These are phyloP conservation scores for Periconia macrospinosa DNA, from an alignment of 2,329 filamentous ascomycete genomes.

Conservation along the genomic window DNA sequence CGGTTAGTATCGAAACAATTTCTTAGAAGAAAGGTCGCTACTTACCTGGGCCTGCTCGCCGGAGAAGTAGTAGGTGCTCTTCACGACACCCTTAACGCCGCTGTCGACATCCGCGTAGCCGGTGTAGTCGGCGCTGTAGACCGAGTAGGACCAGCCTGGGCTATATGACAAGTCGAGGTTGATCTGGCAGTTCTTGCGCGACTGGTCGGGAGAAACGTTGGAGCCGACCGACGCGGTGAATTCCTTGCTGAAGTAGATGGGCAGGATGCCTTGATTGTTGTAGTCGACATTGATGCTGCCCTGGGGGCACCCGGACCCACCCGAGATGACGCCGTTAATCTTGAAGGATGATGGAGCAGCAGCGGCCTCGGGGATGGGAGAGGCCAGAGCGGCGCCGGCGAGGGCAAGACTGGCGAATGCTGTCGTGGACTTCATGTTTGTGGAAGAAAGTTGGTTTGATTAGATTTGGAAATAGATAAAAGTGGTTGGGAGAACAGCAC, in stretches of 20 bases:
- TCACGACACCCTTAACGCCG: conserved; percentile 39
- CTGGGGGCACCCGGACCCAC: conserved; percentile 40
- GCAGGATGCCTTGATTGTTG: conserved; percentile 32
- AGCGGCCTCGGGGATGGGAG: conserved; percentile 13
- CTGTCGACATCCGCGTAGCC: conserved; percentile 40
- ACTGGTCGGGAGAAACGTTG: conserved; percentile 22
- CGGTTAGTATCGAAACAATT: neutral
- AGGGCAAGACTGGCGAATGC: conserved; percentile 25
- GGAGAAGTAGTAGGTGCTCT: conserved; percentile 42
- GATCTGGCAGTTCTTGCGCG: conserved; percentile 44
- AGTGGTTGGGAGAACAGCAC: neutral
- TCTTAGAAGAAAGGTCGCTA: neutral
- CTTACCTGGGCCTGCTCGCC: conserved; percentile 32
- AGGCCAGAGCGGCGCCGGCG: conserved; percentile 23
- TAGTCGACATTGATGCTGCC: conserved; percentile 38
- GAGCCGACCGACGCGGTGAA: conserved; percentile 37
- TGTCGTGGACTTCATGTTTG: conserved; percentile 26
- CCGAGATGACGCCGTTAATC: conserved; percentile 32
- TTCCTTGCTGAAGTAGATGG: conserved; percentile 35
- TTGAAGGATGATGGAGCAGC: conserved; percentile 30
- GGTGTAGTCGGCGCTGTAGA: conserved; percentile 39
- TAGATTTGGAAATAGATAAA: neutral
- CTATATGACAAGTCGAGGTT: conserved; percentile 36
- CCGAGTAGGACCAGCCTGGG: conserved; percentile 41
- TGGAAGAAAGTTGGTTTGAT: neutral